Evolutionary conservation across 495 filamentous ascomycete species (phyloP).

Genomic region (Oidiodendron maius): DNA sequence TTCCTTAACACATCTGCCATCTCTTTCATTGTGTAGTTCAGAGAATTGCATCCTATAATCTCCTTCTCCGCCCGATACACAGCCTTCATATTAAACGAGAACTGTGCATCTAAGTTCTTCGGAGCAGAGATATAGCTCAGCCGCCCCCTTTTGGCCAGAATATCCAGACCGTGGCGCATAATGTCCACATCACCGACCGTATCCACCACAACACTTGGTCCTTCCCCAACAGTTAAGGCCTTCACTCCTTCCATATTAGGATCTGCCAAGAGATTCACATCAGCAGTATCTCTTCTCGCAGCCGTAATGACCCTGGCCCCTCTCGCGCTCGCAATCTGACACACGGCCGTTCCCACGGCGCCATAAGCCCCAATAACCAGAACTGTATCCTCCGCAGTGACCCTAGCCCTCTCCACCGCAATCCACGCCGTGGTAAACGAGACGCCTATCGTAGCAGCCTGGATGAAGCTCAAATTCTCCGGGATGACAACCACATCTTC

Average conservation of each 20-base stretch:
- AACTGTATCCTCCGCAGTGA: conserved; percentile 18
- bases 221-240: conserved; percentile 8
- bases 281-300: conserved; percentile 16
- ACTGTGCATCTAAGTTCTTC: not conserved
- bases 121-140: not conserved
- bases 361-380: conserved; percentile 28
- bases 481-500: conserved; percentile 16
- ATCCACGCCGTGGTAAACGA: conserved; percentile 26
- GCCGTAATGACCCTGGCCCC: conserved; percentile 22
- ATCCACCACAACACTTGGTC: conserved; percentile 26
- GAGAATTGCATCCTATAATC: not conserved
- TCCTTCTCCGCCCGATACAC: not conserved
- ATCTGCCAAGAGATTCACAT: conserved; percentile 18
- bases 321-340: conserved; percentile 17
- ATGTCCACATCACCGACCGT: conserved; percentile 19
- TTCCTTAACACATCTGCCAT: not conserved
- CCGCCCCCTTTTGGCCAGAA: not conserved
- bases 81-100: not conserved
- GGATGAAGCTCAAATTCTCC: not conserved
- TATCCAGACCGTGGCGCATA: not conserved
- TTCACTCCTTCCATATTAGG: conserved; percentile 14
- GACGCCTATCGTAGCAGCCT: conserved; percentile 24
- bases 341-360: conserved; percentile 21
- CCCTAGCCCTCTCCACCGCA: conserved; percentile 15
- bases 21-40: not conserved